A percentile compares a stretch with the other conserved stretches of the same genome.
phyloP scores from a whole-genome alignment of 1,284 basidiomycete genomes.

The Rhodotorula sp. region DNA sequence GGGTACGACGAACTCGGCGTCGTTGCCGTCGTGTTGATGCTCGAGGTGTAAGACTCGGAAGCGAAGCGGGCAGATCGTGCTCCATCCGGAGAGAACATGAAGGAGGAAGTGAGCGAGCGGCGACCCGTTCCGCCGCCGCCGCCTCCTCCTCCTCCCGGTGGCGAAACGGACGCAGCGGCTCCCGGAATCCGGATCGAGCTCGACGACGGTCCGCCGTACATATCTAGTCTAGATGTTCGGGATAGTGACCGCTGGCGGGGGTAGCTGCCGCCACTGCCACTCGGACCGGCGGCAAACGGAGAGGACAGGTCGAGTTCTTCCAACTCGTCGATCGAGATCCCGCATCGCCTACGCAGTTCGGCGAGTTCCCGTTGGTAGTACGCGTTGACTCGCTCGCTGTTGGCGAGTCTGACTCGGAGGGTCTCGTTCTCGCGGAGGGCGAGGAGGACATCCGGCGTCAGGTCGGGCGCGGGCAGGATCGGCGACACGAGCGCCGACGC shows the following conservation, averaged over 20 bases:
- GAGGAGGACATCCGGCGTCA: constrained; percentile 9
- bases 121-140: constrained; percentile 5
- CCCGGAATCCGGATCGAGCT: constrained; percentile 31
- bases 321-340: constrained; percentile 27
- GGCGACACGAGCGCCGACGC: constrained; percentile 22
- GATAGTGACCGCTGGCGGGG: not conserved
- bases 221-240: not conserved
- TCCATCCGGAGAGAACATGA: constrained; percentile 12
- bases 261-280: not conserved
- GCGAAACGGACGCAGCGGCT: constrained; percentile 21
- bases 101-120: constrained; percentile 6
- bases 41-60: constrained; percentile 24
- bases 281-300: not conserved
- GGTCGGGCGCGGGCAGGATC: not conserved
- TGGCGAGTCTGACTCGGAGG: constrained; percentile 19
- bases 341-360: constrained; percentile 20
- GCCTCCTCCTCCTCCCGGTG: constrained; percentile 1
- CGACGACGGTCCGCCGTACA: not conserved
- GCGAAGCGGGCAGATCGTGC: constrained; percentile 5
- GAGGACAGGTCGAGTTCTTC: constrained; percentile 23
- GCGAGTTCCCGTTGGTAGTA: constrained; percentile 31
- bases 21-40: constrained; percentile 23
- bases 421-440: constrained; percentile 30
- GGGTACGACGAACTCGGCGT: constrained; percentile 30
- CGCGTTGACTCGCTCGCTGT: constrained; percentile 30